These are phyloP conservation scores for Ricinus communis DNA, from an alignment of 345 rosid genomes.

Conservation along the genomic window DNA sequence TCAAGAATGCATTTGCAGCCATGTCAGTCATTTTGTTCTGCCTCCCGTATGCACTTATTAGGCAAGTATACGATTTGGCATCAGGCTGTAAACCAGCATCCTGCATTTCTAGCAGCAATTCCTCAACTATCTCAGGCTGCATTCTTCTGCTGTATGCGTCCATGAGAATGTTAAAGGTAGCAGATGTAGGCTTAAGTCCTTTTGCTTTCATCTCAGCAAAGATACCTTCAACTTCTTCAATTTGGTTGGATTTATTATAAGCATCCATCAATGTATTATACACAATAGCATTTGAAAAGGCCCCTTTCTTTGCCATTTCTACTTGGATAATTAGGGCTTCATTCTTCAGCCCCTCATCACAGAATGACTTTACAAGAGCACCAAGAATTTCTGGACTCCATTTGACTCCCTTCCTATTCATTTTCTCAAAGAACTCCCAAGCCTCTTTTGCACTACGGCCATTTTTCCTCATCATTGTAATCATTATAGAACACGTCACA, in stretches of 20 bases:
- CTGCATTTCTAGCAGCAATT: constrained; percentile 66
- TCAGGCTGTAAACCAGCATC: constrained; percentile 58
- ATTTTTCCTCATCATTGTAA: constrained; percentile 65
- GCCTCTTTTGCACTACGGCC: constrained; percentile 71
- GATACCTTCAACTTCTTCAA: constrained; percentile 88
- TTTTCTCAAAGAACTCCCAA: constrained; percentile 72
- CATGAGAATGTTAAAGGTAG: constrained; percentile 71
- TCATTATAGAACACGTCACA: constrained; percentile 74
- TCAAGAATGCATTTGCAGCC: constrained; percentile 79
- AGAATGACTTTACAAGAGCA: constrained; percentile 72
- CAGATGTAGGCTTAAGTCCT: constrained; percentile 58
- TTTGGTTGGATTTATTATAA: constrained; percentile 59
- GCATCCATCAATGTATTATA: constrained; percentile 87
- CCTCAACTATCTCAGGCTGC: constrained; percentile 81
- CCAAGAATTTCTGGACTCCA: constrained; percentile 77
- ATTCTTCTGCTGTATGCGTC: constrained; percentile 85
- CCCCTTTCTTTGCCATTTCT: constrained; percentile 89
- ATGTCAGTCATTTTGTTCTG: constrained; percentile 69
- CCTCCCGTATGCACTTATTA: constrained; percentile 80
- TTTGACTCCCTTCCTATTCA: constrained; percentile 69
- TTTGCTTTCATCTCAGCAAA: constrained; percentile 67
- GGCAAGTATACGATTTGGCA: constrained; percentile 67
- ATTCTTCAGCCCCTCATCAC: constrained; percentile 75
- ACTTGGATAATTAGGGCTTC: constrained; percentile 76
- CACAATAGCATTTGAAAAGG: constrained; percentile 55